Percentiles rank a stretch among this genome's conserved stretches.
Conservation (phyloP, 768 basidiomycete genomes). For the Steccherinum ochraceum region DNA sequence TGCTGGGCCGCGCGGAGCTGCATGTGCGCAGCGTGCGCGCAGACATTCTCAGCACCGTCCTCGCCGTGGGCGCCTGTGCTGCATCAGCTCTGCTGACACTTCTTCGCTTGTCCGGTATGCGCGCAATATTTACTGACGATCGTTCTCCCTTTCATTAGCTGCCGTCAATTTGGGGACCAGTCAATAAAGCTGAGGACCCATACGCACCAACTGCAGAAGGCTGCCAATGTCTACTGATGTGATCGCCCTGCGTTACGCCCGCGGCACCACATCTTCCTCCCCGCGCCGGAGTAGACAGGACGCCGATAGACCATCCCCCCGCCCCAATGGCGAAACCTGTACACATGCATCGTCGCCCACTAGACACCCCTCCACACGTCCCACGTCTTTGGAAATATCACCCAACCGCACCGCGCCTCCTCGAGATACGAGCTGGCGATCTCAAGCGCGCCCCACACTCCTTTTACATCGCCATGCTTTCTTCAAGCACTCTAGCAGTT, state of each 20-base stretch:
- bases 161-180: conserved; percentile 94
- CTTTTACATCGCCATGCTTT: not conserved
- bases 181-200: conserved; percentile 89
- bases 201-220: conserved; percentile 51
- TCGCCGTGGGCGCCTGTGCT: too few species aligned
- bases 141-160: conserved; percentile 43
- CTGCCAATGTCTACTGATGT: conserved; percentile 24
- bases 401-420: too few species aligned
- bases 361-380: not conserved
- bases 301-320: not conserved
- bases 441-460: too few species aligned
- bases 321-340: not conserved
- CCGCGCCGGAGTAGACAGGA: not conserved
- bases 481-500: not conserved
- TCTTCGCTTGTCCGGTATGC: not conserved
- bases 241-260: not conserved
- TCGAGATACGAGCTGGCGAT: too few species aligned
- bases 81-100: not conserved
- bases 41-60: too few species aligned
- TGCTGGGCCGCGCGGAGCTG: too few species aligned
- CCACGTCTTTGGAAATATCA: not conserved
- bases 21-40: too few species aligned
- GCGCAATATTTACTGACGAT: not conserved
- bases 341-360: not conserved
- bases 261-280: not conserved